phyloP scores from a whole-genome alignment of 129 eudicot genomes.

The Lactuca saligna region DNA sequence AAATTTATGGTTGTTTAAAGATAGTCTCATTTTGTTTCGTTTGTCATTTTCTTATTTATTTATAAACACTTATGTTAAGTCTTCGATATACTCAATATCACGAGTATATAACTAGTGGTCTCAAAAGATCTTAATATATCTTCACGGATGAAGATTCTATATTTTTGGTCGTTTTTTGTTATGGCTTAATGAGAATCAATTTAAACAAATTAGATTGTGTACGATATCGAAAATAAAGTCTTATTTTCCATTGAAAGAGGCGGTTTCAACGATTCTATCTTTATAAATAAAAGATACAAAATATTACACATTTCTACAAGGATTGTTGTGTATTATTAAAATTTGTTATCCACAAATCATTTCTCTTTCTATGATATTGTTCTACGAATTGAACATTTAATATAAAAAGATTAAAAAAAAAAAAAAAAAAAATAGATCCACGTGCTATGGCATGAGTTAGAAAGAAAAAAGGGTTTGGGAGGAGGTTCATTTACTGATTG shows the following conservation, averaged over 20 bases:
- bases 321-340: no score
- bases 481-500: conserved; percentile 34
- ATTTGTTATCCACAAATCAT: not conserved
- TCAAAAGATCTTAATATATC: not conserved
- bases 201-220: no score
- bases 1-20: no score
- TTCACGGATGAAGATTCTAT: no score
- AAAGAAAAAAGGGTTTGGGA: conserved; percentile 26
- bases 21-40: no score
- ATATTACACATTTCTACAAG: no score
- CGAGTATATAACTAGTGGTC: not conserved
- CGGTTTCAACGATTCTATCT: not conserved
- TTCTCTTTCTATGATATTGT: conserved; percentile 10
- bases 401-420: conserved; percentile 7
- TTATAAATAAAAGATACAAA: not conserved
- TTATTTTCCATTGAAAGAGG: not conserved
- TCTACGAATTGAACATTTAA: conserved; percentile 12
- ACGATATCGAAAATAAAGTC: not conserved
- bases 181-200: not conserved
- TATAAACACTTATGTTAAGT: not conserved
- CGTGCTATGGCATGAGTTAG: conserved; percentile 40
- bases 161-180: no score
- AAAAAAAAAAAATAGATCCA: conserved; percentile 26
- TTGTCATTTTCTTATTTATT: not conserved
- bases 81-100: not conserved